Evolutionary conservation across 148 eudicot species (phyloP).

Genomic region (Salicornia ramosissima): DNA sequence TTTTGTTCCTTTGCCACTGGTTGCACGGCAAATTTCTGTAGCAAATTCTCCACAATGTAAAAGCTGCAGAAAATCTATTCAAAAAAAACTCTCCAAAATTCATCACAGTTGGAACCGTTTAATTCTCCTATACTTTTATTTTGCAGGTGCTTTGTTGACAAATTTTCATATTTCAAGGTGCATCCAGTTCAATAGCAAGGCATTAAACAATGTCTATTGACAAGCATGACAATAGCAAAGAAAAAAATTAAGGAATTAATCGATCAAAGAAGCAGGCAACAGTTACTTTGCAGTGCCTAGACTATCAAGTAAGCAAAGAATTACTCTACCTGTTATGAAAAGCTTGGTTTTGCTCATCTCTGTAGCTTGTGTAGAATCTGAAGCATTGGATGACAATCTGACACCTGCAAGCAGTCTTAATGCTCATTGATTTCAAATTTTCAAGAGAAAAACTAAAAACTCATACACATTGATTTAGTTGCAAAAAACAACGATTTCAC

Average conservation of each 20-base stretch:
- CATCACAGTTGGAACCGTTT: not conserved
- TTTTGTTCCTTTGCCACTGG: no score
- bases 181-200: not conserved
- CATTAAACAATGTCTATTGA: not conserved
- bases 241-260: not conserved
- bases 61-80: not conserved
- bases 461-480: not conserved
- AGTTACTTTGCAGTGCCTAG: constrained; percentile 8
- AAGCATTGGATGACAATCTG: constrained; percentile 27
- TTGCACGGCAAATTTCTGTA: no score
- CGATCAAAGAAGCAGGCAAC: not conserved
- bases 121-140: not conserved
- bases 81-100: not conserved
- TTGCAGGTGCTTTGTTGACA: not conserved
- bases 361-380: constrained; percentile 32
- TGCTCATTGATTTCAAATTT: constrained; percentile 5
- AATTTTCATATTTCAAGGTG: constrained; percentile 1
- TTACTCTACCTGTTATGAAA: constrained; percentile 63
- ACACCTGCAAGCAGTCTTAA: constrained; percentile 34
- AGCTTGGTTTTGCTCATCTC: constrained; percentile 68
- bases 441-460: not conserved
- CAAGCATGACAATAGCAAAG: no score
- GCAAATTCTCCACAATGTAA: not conserved
- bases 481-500: not conserved
- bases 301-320: constrained; percentile 8